Evolutionary conservation across 2,329 filamentous ascomycete genomes (phyloP), one percentile per base, ranked within the genome.

Genomic region (Diaporthe sp.): DNA sequence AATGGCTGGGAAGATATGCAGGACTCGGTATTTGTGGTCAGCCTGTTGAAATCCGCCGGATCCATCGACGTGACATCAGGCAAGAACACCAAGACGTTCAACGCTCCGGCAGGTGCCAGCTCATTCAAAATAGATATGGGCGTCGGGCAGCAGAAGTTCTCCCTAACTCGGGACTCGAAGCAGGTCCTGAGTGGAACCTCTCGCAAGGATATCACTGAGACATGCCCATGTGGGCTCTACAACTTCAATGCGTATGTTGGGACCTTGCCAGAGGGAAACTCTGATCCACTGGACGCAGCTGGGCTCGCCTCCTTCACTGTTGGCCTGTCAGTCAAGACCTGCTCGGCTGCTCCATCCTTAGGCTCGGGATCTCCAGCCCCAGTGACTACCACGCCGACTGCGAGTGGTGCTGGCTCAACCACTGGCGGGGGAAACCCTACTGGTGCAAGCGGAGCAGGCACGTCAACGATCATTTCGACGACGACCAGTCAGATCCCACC

Each of bases 211-310:
- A 86, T 91, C 53, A 82, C 83, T 1, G 82, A 87, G 58, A 81
- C 81, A 12, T 91, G 89, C 79, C 80, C 86, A 22, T 90, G 87
- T 74, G 88, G 89, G 12, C 83, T 90, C 71, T 90, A 90, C 83
- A 90, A 90, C 81, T 90, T 88, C 83, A 91, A 91, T 74, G 85
- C 88, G 17, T 90, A 88, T 76, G 88, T 89, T 0, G 89, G 89
- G n/a, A 87, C 84, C 3, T 81, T 90, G 6, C 88, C 88, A 7
- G 81, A 81, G 1, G 80, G 82, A 19, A 55, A 77, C 10, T 77
- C 79, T 13, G 85, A 87, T 71, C 78, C 81, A 71, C 82, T 87
- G 5, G 80, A 80, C 65, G 79, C 82, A 5, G 83, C 78, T 49
- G 86, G 84, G 9, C 79, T 82, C 28, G 77, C 78, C 5, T 79